A percentile compares a stretch with the other conserved stretches of the same genome.
These are phyloP conservation scores for Colletotrichum sp. DNA, from an alignment of 2,329 filamentous ascomycete species.

Conservation along the genomic window DNA sequence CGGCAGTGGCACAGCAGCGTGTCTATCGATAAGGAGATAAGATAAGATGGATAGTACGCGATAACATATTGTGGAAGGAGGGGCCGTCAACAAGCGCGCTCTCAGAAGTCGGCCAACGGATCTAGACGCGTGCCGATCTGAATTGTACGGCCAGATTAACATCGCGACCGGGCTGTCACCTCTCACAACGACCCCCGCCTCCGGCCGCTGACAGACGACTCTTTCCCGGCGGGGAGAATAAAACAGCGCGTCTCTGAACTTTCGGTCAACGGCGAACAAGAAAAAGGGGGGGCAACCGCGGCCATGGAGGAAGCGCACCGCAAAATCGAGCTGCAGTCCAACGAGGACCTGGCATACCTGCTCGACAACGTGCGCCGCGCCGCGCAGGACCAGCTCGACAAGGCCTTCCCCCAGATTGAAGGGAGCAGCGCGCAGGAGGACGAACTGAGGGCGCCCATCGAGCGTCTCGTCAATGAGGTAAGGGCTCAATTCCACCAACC, in stretches of 20 bases:
- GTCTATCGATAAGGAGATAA: neutral
- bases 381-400: conserved; percentile 70
- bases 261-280: accelerated
- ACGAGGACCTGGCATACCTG: conserved; percentile 74
- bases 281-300: neutral
- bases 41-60: accelerated
- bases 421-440: conserved; percentile 46
- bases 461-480: conserved; percentile 65
- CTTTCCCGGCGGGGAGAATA: neutral
- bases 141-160: neutral
- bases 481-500: neutral
- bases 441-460: conserved; percentile 63
- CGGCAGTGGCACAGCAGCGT: neutral
- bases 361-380: conserved; percentile 72
- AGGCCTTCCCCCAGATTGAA: conserved; percentile 70
- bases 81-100: neutral
- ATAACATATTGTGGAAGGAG: neutral
- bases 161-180: neutral
- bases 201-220: neutral
- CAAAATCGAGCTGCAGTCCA: conserved; percentile 81
- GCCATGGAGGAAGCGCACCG: conserved; percentile 59
- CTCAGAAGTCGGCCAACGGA: neutral
- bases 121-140: neutral
- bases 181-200: neutral
- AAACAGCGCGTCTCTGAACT: neutral